Base-by-base conservation (phyloP, 768 basidiomycete genomes). In the Psilocybe cyanescens region DNA sequence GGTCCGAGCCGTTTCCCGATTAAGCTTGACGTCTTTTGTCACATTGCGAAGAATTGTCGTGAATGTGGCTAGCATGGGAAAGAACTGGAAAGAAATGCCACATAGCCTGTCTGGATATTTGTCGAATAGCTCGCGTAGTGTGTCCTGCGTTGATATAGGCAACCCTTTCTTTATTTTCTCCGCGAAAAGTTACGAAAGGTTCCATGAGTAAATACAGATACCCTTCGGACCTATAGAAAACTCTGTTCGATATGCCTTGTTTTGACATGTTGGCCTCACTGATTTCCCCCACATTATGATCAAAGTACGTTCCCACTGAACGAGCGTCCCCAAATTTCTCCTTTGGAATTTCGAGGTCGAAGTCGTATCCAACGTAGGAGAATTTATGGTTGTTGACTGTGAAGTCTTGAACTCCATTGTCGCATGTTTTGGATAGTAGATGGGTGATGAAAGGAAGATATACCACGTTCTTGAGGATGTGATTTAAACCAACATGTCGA, bases 71-170 rank as follows among this genome's bases (percentile, higher is more conserved):
- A 44, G 35, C 59, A 60, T 60, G 6, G 59, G 50, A 24, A 60
- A 54, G 39, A 54, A 45, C 12, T 60, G 59, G 50, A 24, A 60
- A 54, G 39, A 54, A 45, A 17, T 60, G 17, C 51, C 51, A 60
- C 2, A 29, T 60, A 4, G 59, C 59, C 8, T 54, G 31, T 7
- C 44, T 44, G n/a, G 45, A 37, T n/a, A 60, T 16, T 46, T 31
- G 6, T 30, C 33, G 8, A 16, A 19, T 11, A 60, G 28, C 2
- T 19, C 30, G 8, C 8, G 3, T 1, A 60, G 3, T 28, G 44
- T 35, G 17, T 4, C 14, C 30, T 60, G 28, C 11, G 24, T 8
- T 1, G 30, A 8, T 3, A 37, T 45, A 2, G n/a, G 28, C 12
- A 37, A 37, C 7, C 37, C 37, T 37, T 37, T 2, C 37, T 37